Evolutionary conservation across 768 basidiomycete species (phyloP).

Genomic region (Termitomyces sp.): DNA sequence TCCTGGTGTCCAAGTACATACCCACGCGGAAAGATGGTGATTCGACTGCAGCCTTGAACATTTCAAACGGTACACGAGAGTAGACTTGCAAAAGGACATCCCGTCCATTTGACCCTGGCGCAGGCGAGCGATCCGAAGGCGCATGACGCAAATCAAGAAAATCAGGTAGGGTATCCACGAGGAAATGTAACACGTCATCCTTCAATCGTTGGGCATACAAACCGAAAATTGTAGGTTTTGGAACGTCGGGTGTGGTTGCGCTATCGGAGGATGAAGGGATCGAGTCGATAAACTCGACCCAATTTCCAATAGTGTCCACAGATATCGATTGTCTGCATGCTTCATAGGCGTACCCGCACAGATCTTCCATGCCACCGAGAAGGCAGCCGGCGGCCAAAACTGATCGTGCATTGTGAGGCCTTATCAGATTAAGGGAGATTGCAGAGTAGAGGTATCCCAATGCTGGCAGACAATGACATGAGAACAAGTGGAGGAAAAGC

Average conservation of each 20-base stretch:
- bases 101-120: conserved; percentile 45
- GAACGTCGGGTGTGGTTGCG: conserved; percentile 41
- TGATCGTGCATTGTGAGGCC: conserved; percentile 75
- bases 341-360: conserved; percentile 75
- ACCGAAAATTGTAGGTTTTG: conserved; percentile 61
- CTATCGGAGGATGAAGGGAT: conserved; percentile 48
- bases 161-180: conserved; percentile 69
- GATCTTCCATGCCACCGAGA: conserved; percentile 83
- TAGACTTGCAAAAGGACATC: conserved; percentile 72
- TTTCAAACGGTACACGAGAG: conserved; percentile 78
- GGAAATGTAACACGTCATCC: conserved; percentile 75
- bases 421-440: conserved; percentile 60
- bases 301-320: conserved; percentile 66
- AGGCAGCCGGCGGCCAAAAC: conserved; percentile 83
- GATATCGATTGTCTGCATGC: conserved; percentile 72
- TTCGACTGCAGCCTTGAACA: conserved; percentile 81
- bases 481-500: conserved; percentile 6
- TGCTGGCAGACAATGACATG: conserved; percentile 35
- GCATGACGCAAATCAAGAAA: conserved; percentile 46
- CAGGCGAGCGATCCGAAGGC: conserved; percentile 31
- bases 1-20: conserved; percentile 21
- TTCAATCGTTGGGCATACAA: conserved; percentile 70
- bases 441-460: conserved; percentile 80
- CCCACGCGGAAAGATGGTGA: conserved; percentile 78
- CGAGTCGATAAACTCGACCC: conserved; percentile 72